Evolutionary conservation across 2,329 filamentous ascomycete species (phyloP).

Genomic region (Tothia fuscella): DNA sequence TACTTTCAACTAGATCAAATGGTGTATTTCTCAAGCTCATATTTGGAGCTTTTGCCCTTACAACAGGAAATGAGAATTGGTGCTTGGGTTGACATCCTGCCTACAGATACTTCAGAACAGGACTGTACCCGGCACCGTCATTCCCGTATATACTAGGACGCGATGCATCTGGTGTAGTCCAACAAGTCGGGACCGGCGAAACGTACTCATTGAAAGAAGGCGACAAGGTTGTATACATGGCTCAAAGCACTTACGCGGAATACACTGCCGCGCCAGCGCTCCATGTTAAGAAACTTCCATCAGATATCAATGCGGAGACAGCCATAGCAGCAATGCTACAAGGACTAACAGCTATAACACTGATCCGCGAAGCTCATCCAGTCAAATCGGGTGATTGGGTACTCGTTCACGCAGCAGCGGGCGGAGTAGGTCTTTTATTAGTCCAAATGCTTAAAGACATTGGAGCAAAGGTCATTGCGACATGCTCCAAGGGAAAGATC

Average conservation of each 20-base stretch:
- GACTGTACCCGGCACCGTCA: slow-evolving; percentile 58
- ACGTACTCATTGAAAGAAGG: slow-evolving; percentile 49
- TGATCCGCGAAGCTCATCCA: slow-evolving; percentile 59
- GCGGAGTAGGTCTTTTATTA: slow-evolving; percentile 66
- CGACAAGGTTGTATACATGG: slow-evolving; percentile 61
- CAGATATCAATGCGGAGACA: slow-evolving; percentile 45
- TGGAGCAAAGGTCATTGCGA: slow-evolving; percentile 69
- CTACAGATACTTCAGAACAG: slow-evolving; percentile 66
- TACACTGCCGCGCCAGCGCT: slow-evolving; percentile 43
- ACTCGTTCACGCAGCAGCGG: slow-evolving; percentile 75
- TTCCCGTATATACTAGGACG: slow-evolving; percentile 69
- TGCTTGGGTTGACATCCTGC: too few relatives aligned
- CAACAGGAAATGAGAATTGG: too few relatives aligned
- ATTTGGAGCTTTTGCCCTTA: background rate
- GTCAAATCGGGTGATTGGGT: slow-evolving; percentile 70
- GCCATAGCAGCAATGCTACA: slow-evolving; percentile 65
- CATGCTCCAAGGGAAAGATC: slow-evolving; percentile 60
- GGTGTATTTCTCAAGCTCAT: too few relatives aligned
- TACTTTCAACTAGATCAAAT: background rate
- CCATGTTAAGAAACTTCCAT: slow-evolving; percentile 52
- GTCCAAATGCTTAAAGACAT: slow-evolving; percentile 61
- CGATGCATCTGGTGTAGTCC: slow-evolving; percentile 64
- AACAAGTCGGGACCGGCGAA: slow-evolving; percentile 43
- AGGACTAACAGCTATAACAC: slow-evolving; percentile 69
- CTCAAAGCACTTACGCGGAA: slow-evolving; percentile 43